A percentile compares a stretch with the other conserved stretches of the same genome.
Evolutionary conservation across 1,284 basidiomycete genomes (phyloP).

Genomic region (Marasmius oreades): DNA sequence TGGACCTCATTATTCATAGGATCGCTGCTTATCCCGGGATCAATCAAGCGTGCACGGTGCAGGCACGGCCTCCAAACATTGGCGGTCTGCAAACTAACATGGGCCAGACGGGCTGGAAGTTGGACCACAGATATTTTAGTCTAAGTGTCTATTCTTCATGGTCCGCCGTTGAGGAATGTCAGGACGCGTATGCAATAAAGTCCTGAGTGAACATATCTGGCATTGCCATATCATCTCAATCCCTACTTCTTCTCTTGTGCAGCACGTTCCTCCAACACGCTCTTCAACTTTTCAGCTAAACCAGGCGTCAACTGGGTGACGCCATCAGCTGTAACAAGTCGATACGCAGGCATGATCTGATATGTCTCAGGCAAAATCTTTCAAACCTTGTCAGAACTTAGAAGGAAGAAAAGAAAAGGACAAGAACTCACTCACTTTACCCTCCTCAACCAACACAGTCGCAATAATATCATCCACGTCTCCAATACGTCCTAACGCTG

Average conservation of each 20-base stretch:
- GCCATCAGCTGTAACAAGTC: conserved; percentile 70
- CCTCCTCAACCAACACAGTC: conserved; percentile 65
- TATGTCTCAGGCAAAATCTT: conserved; percentile 72
- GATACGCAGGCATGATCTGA: conserved; percentile 76
- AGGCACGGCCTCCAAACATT: too few species aligned
- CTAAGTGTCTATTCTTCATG: too few species aligned
- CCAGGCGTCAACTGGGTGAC: conserved; percentile 61
- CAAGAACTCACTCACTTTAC: conserved; percentile 44
- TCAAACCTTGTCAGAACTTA: neutral
- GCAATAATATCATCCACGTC: conserved; percentile 80
- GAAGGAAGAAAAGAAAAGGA: neutral
- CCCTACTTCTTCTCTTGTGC: conserved; percentile 6
- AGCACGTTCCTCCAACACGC: conserved; percentile 16
- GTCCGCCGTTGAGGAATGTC: too few species aligned
- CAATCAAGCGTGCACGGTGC: too few species aligned
- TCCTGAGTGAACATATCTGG: too few species aligned
- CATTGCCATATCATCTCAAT: too few species aligned
- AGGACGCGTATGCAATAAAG: too few species aligned
- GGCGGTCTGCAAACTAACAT: too few species aligned
- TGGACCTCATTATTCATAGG: too few species aligned
- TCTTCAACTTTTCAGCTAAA: conserved; percentile 44
- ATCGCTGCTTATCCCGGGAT: too few species aligned
- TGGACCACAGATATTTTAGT: too few species aligned
- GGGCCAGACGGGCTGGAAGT: too few species aligned
- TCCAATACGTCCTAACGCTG: conserved; percentile 67